phyloP scores from a whole-genome alignment of 2,329 filamentous ascomycete species.

The Mycosphaerella sp. region DNA sequence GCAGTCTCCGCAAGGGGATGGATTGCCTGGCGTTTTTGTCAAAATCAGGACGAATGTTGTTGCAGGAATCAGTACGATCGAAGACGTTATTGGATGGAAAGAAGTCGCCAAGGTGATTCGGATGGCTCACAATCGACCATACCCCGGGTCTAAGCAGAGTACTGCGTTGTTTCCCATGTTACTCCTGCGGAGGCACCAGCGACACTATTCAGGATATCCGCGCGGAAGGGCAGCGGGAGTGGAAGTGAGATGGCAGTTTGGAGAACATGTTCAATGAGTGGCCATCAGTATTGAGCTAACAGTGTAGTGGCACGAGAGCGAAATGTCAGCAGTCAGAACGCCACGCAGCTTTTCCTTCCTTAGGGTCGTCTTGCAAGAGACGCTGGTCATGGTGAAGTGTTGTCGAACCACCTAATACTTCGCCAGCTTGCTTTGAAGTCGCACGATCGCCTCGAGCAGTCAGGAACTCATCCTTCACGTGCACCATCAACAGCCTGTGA shows the following conservation, averaged over 20 bases:
- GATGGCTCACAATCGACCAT: conserved; percentile 56
- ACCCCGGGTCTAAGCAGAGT: conserved; percentile 51
- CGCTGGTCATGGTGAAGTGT: not conserved
- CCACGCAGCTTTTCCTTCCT: not conserved
- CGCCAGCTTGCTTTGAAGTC: not conserved
- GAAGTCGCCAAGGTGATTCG: conserved; percentile 57
- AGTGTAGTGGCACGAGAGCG: not conserved
- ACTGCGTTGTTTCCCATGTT: conserved; percentile 16
- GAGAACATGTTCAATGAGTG: conserved; percentile 31
- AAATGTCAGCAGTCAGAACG: not conserved
- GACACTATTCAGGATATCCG: conserved; percentile 11
- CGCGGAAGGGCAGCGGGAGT: conserved; percentile 49
- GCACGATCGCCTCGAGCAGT: not conserved
- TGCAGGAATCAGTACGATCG: too few species aligned
- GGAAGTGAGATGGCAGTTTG: conserved; percentile 53
- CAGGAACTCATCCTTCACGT: not conserved
- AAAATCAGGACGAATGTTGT: too few species aligned
- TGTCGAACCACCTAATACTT: not conserved
- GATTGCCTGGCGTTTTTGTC: too few species aligned
- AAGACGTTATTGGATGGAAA: too few species aligned
- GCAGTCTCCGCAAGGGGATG: too few species aligned
- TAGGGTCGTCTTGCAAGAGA: not conserved
- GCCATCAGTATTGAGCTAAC: not conserved
- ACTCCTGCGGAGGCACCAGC: conserved; percentile 17
- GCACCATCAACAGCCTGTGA: too few species aligned